phyloP scores from a whole-genome alignment of 345 rosid genomes.

The rapeseed (Brassica napus) region Da-Ae NC_063446.1:40739501-40740000 shows the following conservation, averaged over 20 bases:
- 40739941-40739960: neutral
- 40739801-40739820: neutral
- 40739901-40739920: no score
- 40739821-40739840: neutral
- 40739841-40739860: neutral
- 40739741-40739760: neutral
- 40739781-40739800: neutral
- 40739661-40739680: neutral
- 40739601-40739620: neutral
- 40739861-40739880: no score
- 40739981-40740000: neutral
- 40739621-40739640: neutral
- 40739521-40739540: neutral
- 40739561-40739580: neutral
- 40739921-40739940: neutral
- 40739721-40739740: neutral
- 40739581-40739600: neutral
- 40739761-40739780: neutral
- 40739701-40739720: neutral
- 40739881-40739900: no score
- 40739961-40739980: neutral
- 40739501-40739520: neutral
- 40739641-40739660: neutral
- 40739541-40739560: neutral
- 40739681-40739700: neutral